Base-by-base conservation (phyloP, 257 asterid genomes). In the Solanum acaule region DNA sequence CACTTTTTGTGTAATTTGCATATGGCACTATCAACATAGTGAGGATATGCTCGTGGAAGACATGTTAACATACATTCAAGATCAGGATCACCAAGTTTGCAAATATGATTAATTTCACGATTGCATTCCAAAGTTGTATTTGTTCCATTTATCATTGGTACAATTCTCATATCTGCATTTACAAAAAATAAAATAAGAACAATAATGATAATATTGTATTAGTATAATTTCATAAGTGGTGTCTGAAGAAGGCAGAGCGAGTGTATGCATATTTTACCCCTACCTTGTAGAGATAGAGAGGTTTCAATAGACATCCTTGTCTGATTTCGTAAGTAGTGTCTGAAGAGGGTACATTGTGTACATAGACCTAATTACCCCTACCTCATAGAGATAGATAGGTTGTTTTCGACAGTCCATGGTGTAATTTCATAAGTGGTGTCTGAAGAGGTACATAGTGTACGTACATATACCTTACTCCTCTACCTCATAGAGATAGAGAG, bases 161-260 rank as follows among this genome's bases (percentile, higher is more conserved):
- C 20, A 6, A 35, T 35, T 22, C 52, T 75, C 52, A 20, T 38
- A 75, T 75, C 33, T 75, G 20, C 83, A 35, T 65, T 11, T 1
- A 10, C 18, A 65, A 65, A 65, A 65, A n/a, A 1, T n/a, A 65
- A 75, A 75, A 75, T 20, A 56, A 56, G 25, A 56, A 20, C 2
- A 20, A 56, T 0, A 20, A 56, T 2, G n/a, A 56, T 56, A 56
- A 56, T 56, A 8, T 0, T 20, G 0, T 8, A 56, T 20, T 1
- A 20, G 5, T 56, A 0, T 3, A 56, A 59, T 20, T 59, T 20
- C 25, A 59, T 59, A 59, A 59, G 27, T 59, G 5, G 27, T 59
- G 0, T 59, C 5, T 59, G 25, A 59, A 59, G 67, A 56, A 18
- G 65, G 65, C 1, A 56, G 2, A 56, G 3, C 8, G 1, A 7